Percentiles rank a stretch among this genome's conserved stretches.
These are phyloP conservation scores for Fraxinus americana DNA, from an alignment of 257 asterid genomes.

Conservation along the genomic window DNA sequence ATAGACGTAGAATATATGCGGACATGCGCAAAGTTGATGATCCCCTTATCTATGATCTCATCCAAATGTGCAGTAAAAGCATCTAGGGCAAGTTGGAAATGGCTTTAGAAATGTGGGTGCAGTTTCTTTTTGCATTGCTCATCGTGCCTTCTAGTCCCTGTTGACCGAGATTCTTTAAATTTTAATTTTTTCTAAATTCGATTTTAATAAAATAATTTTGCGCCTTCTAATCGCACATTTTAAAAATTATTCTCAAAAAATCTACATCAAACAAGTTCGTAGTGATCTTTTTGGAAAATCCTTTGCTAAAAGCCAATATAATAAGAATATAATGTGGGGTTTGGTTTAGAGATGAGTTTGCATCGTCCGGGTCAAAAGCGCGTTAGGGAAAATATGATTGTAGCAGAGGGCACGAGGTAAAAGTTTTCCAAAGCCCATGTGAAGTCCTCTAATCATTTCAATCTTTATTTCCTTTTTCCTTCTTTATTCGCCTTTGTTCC, in stretches of 20 bases:
- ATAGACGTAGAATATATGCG: not conserved
- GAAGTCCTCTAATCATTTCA: conserved; percentile 31
- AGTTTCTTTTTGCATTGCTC: conserved; percentile 39
- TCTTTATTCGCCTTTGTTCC: conserved; percentile 8
- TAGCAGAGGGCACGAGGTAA: conserved; percentile 32
- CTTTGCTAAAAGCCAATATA: not conserved
- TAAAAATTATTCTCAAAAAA: too few species aligned
- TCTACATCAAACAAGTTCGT: too few species aligned
- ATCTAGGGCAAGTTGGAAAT: conserved; percentile 43
- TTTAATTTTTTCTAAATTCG: too few species aligned
- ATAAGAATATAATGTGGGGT: conserved; percentile 1
- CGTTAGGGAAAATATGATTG: conserved; percentile 27
- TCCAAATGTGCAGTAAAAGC: conserved; percentile 27
- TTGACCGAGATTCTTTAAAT: too few species aligned
- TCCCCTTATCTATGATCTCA: conserved; percentile 10
- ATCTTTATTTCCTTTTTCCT: conserved; percentile 6
- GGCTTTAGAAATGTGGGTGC: conserved; percentile 38
- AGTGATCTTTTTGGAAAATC: too few species aligned
- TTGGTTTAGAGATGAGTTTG: conserved; percentile 10
- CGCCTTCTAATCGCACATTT: too few species aligned
- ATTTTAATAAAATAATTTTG: too few species aligned
- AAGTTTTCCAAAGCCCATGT: conserved; percentile 42
- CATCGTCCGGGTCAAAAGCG: too few species aligned
- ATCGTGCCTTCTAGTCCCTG: conserved; percentile 26
- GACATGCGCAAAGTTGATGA: not conserved